Evolutionary conservation across 371 early-diverging fungal genomes (phyloP), one percentile per base, ranked within the genome.

Genomic region (Mucor velutinosus): DNA sequence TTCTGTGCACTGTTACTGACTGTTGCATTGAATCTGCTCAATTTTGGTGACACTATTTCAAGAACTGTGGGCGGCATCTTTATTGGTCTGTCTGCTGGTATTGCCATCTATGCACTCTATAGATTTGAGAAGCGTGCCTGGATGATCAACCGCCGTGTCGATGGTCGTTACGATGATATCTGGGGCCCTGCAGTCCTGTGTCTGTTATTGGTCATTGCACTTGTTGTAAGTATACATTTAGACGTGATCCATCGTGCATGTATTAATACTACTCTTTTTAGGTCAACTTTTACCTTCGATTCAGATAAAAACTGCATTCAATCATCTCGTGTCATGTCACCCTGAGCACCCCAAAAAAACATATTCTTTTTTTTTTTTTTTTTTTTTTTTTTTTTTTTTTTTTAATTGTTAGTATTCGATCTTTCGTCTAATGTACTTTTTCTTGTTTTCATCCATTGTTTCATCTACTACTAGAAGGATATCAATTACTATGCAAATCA

Each of bases 41-140:
- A 93, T 73, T 92, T 91, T 82, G 92, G 92, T 43, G 83, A 87
- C 62, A 66, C 67, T 55, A 75, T 78, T 5, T 82, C 83, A 7
- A 73, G 78, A 33, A 75, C 69, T 8, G 74, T 78, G 27, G 83
- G 83, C 29, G 83, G 76, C 32, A 68, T 82, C n/a, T 82, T 82
- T 56, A 91, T 92, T 4, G 70, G 88, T 19, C 87, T 95, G 8
- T 81, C 93, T 23, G 79, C 92, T 58, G 80, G 86, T 59, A 88
- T 94, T 67, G 89, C 93, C 72, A 71, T 94, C 37, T 96, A 96
- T 75, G 93, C 96, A 2, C 83, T 96, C 39, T 92, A 90, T 73
- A 81, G 94, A 66, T 97, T 92, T 88, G 90, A 94, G 66, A 95
- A 95, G 90, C 86, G 98, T 49, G 60, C 94, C 90, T 32, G 83